Base-by-base conservation (phyloP, 2,329 filamentous ascomycete genomes). In the Aspergillus alliaceus region DNA sequence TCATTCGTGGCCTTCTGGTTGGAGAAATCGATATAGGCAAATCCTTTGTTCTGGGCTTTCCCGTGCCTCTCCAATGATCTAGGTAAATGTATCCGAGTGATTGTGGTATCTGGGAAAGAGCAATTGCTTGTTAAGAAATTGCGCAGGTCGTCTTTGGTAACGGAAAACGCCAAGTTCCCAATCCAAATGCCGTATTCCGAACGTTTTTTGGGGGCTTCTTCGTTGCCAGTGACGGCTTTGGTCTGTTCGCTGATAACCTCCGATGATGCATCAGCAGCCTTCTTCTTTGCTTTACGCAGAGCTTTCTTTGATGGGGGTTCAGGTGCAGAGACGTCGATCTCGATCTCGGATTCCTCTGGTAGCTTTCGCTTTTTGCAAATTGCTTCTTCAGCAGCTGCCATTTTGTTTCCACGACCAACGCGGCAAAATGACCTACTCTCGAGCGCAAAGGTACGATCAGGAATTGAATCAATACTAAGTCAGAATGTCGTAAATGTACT, bases 241-340 rank as follows among this genome's bases (percentile, higher is more conserved):
- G 70, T 72, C 52, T 70, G 69, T 55, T 79, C 77, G 11, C 69
- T 65, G 25, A 66, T 65, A 25, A 64, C 35, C 49, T 66, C 59
- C 12, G 64, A 50, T 42, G 53, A 49, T 51, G 64, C 59, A 7
- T 65, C 59, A 11, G 59, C 53, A 12, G 59, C 59, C 57, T 70
- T 70, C 78, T 96, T 97, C 76, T 97, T 98, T 57, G 96, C 85
- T 60, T 88, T 88, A 72, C 95, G 91, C 65, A 92, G 86, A 60
- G 91, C 92, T 72, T 95, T 96, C 76, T 98, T 99, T 32, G 95
- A 98, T 1, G 91, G 91, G 20, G 95, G 95, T 71, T 98, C 93
- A 25, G 95, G 95, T n/a, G 90, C 87, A 62, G 80, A 82, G 61
- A 99, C 79, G 73, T 99, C 91, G 71, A 99, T 92, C 74, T 96